Percentiles rank a stretch among this genome's conserved stretches.
These are phyloP conservation scores for Dioscorea dumetorum DNA, from an alignment of 106 monocot species.

Conservation along the genomic window DNA sequence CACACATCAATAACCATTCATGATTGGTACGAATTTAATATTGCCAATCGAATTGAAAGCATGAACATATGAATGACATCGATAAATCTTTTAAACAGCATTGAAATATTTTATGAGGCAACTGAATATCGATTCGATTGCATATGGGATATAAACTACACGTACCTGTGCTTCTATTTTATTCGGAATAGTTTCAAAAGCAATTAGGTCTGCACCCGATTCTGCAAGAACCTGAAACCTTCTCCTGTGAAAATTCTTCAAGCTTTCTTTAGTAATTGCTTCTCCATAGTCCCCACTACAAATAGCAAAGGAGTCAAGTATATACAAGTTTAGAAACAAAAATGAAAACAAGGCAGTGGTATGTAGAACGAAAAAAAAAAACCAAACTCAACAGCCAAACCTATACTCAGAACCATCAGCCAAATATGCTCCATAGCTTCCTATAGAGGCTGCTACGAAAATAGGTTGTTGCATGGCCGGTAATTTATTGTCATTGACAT, in stretches of 20 bases:
- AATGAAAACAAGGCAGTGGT: no score
- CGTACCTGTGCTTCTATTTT: constrained; percentile 83
- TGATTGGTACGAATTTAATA: no score
- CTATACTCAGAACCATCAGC: constrained; percentile 97
- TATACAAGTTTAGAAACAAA: no score
- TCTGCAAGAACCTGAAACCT: constrained; percentile 79
- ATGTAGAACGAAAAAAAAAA: background rate
- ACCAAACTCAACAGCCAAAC: constrained; percentile 9
- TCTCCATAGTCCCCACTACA: constrained; percentile 85
- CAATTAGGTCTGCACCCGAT: constrained; percentile 87
- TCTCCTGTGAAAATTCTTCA: constrained; percentile 84
- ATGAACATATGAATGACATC: no score
- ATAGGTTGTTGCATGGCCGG: constrained; percentile 22
- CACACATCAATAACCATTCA: no score
- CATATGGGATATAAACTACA: no score
- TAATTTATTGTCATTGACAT: background rate
- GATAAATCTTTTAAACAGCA: no score
- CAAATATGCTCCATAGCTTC: constrained; percentile 94
- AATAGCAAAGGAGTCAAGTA: background rate
- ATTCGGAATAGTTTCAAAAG: constrained; percentile 94
- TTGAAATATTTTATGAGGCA: no score
- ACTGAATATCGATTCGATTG: no score
- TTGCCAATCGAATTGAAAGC: no score
- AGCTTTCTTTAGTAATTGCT: constrained; percentile 34
- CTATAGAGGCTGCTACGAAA: constrained; percentile 84